Percentiles rank a stretch among this genome's conserved stretches.
These are phyloP conservation scores for Septoria petroselini DNA, from an alignment of 2,329 filamentous ascomycete species.

Conservation along the genomic window DNA sequence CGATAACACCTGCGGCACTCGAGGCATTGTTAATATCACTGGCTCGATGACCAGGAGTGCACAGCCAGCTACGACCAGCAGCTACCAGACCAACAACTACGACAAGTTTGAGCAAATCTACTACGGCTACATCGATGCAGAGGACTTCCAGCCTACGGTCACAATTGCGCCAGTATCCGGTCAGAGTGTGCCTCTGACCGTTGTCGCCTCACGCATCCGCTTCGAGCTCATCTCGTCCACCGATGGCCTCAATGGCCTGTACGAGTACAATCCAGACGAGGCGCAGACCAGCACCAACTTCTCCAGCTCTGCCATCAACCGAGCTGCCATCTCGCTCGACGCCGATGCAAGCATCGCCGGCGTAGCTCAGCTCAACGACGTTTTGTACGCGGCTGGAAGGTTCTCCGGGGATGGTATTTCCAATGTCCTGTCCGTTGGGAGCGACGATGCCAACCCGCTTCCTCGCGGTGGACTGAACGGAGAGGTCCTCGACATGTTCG, in stretches of 20 bases:
- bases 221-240: constrained; percentile 72
- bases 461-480: constrained; percentile 74
- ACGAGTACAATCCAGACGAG: constrained; percentile 74
- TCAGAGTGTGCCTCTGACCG: constrained; percentile 63
- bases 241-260: constrained; percentile 82
- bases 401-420: constrained; percentile 66
- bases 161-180: constrained; percentile 68
- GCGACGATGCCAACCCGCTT: constrained; percentile 58
- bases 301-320: constrained; percentile 69
- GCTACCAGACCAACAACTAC: constrained; percentile 90
- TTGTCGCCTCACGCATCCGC: constrained; percentile 86
- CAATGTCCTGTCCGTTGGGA: constrained; percentile 73
- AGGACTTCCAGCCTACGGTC: constrained; percentile 74
- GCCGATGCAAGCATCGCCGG: constrained; percentile 65
- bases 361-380: constrained; percentile 57
- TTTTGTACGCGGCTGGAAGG: constrained; percentile 77
- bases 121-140: constrained; percentile 77
- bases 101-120: constrained; percentile 97
- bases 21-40: constrained; percentile 80
- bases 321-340: constrained; percentile 68
- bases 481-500: constrained; percentile 68
- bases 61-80: constrained; percentile 55
- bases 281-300: constrained; percentile 61
- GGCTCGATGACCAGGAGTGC: constrained; percentile 58
- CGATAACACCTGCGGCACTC: constrained; percentile 70